Evolutionary conservation across 1,284 basidiomycete genomes (phyloP).

Genomic region (Tilletia caries): DNA sequence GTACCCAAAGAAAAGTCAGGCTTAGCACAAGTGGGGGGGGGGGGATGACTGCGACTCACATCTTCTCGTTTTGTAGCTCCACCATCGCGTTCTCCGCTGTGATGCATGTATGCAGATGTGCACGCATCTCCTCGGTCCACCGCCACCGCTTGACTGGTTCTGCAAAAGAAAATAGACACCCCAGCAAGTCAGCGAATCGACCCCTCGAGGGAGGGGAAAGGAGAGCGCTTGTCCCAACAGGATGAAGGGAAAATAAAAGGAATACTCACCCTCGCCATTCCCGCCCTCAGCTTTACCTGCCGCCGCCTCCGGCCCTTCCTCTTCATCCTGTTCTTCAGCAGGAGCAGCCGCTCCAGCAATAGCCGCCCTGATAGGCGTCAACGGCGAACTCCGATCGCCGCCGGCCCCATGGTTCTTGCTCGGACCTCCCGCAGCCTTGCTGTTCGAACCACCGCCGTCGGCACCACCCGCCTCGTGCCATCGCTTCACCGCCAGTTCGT

Average conservation of each 20-base stretch:
- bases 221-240: background rate
- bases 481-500: conserved; percentile 24
- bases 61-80: conserved; percentile 48
- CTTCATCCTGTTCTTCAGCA: conserved; percentile 18
- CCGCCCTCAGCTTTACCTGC: conserved; percentile 5
- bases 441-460: background rate
- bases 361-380: background rate
- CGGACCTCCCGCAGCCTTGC: background rate
- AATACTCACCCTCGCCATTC: background rate
- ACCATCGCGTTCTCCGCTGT: conserved; percentile 50
- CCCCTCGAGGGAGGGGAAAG: background rate
- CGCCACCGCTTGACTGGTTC: conserved; percentile 44
- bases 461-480: conserved; percentile 6
- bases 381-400: background rate
- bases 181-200: background rate
- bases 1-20: background rate
- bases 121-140: conserved; percentile 49
- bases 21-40: background rate
- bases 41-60: conserved; percentile 19
- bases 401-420: background rate
- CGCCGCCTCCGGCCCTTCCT: background rate
- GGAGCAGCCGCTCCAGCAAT: background rate
- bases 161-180: background rate
- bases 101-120: conserved; percentile 43
- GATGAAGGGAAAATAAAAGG: background rate